Conservation (phyloP, 2,329 filamentous ascomycete species). For the Hawksworthiomyces lignivorus region DNA sequence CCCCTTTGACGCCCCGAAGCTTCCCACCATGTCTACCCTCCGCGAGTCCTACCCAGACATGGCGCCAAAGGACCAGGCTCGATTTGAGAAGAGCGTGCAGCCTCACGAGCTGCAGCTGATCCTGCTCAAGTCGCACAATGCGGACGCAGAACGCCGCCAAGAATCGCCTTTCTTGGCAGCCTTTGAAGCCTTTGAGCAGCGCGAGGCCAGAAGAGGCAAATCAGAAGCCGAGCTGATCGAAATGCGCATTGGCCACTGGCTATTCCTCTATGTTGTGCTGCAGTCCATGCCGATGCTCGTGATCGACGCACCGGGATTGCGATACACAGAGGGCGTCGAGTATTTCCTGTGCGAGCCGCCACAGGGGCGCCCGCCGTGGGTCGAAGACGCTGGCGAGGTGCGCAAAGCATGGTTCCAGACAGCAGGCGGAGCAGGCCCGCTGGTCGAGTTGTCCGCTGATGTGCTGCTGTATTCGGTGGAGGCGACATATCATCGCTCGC, state of each 20-base stretch:
- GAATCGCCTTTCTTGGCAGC: slow-evolving; percentile 57
- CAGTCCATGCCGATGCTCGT: slow-evolving; percentile 73
- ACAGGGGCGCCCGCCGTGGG: slow-evolving; percentile 66
- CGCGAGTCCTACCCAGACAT: slow-evolving; percentile 57
- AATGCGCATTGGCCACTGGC: slow-evolving; percentile 68
- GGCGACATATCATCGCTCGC: slow-evolving; percentile 50
- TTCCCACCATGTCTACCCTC: slow-evolving; percentile 62
- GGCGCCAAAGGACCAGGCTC: slow-evolving; percentile 65
- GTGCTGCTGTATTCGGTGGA: slow-evolving; percentile 55
- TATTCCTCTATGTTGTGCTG: slow-evolving; percentile 72
- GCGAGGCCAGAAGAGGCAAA: slow-evolving; percentile 53
- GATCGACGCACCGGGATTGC: slow-evolving; percentile 64
- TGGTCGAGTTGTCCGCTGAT: slow-evolving; percentile 53
- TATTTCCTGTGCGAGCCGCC: slow-evolving; percentile 76
- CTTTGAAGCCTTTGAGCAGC: slow-evolving; percentile 64
- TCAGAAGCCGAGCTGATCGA: slow-evolving; percentile 60
- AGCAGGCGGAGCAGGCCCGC: slow-evolving; percentile 49
- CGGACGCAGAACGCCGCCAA: slow-evolving; percentile 51
- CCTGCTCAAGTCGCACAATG: slow-evolving; percentile 75
- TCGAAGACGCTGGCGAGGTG: slow-evolving; percentile 54
- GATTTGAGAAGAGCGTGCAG: slow-evolving; percentile 65
- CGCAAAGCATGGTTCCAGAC: slow-evolving; percentile 69
- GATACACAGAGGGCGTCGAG: slow-evolving; percentile 63
- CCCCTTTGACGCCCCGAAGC: slow-evolving; percentile 76
- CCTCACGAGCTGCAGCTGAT: slow-evolving; percentile 70